Conservation (phyloP, 768 basidiomycete genomes). For the Tulasnella sp. region DNA sequence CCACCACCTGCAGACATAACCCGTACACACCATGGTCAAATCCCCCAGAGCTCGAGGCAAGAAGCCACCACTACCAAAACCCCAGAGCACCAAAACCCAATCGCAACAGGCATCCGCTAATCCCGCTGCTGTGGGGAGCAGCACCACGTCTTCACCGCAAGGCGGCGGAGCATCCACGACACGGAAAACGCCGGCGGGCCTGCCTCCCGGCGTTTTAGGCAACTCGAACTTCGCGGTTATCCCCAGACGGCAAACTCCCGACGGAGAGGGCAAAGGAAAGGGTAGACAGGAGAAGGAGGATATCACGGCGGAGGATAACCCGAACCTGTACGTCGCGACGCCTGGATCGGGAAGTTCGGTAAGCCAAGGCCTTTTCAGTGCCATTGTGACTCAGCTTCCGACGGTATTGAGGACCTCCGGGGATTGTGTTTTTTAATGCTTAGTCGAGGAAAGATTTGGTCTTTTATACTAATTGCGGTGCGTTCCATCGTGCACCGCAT, state of each 20-base stretch:
- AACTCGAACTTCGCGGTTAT: neutral
- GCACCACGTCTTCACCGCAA: neutral
- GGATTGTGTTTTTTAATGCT: neutral
- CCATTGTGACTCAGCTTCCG: neutral
- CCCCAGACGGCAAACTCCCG: neutral
- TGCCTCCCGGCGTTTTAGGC: neutral
- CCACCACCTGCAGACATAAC: neutral
- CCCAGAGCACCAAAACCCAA: neutral
- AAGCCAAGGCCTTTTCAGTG: neutral
- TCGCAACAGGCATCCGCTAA: neutral
- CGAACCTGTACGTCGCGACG: constrained; percentile 11
- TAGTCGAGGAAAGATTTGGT: constrained; percentile 13
- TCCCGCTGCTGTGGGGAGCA: neutral
- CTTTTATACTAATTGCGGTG: constrained; percentile 19
- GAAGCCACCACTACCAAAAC: constrained; percentile 1
- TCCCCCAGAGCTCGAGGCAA: constrained; percentile 18
- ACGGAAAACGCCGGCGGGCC: neutral
- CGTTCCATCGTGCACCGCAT: neutral
- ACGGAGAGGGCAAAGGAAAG: neutral
- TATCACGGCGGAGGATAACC: constrained; percentile 1
- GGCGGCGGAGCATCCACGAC: neutral
- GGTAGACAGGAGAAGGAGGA: neutral
- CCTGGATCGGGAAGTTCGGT: constrained; percentile 20
- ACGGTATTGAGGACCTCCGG: neutral
- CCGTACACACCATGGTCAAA: constrained; percentile 15